Percentiles rank a stretch among this genome's conserved stretches.
phyloP scores from a whole-genome alignment of 2,329 filamentous ascomycete genomes.

The Fusarium armeniacum region DNA sequence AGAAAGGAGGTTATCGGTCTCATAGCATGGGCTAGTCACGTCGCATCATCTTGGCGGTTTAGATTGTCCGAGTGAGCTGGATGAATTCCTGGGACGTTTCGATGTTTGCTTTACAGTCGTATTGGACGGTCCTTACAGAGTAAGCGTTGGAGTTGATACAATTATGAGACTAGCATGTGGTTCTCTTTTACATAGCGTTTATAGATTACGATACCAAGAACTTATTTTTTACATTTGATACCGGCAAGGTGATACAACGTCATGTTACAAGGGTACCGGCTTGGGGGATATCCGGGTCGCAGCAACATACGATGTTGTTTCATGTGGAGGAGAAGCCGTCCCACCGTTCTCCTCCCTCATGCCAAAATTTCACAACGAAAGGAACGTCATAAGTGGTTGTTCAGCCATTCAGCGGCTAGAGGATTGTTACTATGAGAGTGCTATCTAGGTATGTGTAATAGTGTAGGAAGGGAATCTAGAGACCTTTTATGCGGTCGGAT shows the following conservation, averaged over 20 bases:
- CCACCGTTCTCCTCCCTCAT: slow-evolving; percentile 16
- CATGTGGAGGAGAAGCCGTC: slow-evolving; percentile 34
- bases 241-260: slow-evolving; percentile 20
- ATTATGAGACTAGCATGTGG: slow-evolving; percentile 10
- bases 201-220: slow-evolving; percentile 43
- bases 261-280: slow-evolving; percentile 34
- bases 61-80: slow-evolving; percentile 19
- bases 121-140: slow-evolving; percentile 31
- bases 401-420: slow-evolving; percentile 24
- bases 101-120: slow-evolving; percentile 16
- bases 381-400: slow-evolving; percentile 14
- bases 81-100: slow-evolving; percentile 10
- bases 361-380: slow-evolving; percentile 9
- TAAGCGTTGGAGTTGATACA: slow-evolving; percentile 21
- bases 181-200: slow-evolving; percentile 18
- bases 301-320: slow-evolving; percentile 40
- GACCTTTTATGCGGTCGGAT: slow-evolving; percentile 42
- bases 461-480: slow-evolving; percentile 38
- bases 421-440: slow-evolving; percentile 36
- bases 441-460: slow-evolving; percentile 18
- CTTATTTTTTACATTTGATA: slow-evolving; percentile 19
- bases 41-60: slow-evolving; percentile 14
- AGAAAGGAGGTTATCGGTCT: slow-evolving; percentile 44
- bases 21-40: slow-evolving; percentile 20
- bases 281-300: slow-evolving; percentile 24